Evolutionary conservation across 176 grass and related monocot species (phyloP).

Genomic region (Bonia amplexicaulis): DNA sequence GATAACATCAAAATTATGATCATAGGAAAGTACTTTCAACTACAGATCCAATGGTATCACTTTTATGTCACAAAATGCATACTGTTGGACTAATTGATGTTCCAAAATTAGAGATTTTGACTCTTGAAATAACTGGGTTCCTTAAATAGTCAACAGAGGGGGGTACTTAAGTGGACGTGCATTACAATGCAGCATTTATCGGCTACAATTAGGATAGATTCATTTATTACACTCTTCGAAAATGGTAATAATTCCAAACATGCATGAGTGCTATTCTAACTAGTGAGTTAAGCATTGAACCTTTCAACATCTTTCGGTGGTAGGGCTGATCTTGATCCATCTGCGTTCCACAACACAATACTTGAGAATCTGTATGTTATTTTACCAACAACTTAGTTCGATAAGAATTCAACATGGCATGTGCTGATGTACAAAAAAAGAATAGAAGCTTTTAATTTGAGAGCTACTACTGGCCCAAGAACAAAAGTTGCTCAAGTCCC

Average conservation of each 20-base stretch:
- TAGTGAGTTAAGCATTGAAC: conserved; percentile 34
- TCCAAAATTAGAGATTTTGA: background rate
- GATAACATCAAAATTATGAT: background rate
- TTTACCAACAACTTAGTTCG: background rate
- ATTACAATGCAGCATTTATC: background rate
- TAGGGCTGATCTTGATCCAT: conserved; percentile 69
- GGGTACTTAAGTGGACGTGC: background rate
- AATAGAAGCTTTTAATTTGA: background rate
- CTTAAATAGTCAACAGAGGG: background rate
- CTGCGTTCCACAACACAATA: conserved; percentile 45
- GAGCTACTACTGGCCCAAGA: background rate
- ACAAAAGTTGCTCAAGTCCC: background rate
- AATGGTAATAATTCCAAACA: background rate
- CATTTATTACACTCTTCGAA: background rate
- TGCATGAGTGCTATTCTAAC: background rate
- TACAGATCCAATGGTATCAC: background rate
- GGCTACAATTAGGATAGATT: background rate
- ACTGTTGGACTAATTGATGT: background rate
- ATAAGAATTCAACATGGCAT: background rate
- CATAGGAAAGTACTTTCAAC: background rate
- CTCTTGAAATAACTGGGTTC: background rate
- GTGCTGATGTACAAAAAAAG: background rate
- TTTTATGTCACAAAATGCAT: background rate
- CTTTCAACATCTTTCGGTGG: conserved; percentile 89
- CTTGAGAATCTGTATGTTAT: conserved; percentile 2